Evolutionary conservation across 495 filamentous ascomycete species (phyloP).

Genomic region (Neurospora sp.): DNA sequence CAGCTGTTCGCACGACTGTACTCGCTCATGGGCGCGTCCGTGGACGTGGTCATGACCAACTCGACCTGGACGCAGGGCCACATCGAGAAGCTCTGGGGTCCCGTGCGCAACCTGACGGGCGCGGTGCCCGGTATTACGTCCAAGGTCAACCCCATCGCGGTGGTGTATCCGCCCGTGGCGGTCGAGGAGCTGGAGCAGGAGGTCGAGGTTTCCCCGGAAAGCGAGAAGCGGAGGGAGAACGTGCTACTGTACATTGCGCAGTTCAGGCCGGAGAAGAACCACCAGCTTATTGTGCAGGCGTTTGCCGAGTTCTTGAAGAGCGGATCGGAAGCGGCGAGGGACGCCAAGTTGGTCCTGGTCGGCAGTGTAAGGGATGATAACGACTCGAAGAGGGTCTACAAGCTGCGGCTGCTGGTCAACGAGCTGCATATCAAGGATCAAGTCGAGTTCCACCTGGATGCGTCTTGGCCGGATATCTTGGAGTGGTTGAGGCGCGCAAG

Average conservation of each 20-base stretch:
- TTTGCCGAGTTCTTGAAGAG: slow-evolving; percentile 59
- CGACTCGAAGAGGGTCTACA: slow-evolving; percentile 82
- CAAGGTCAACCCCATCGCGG: slow-evolving; percentile 36
- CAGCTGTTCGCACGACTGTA: slow-evolving; percentile 72
- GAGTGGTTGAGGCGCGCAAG: slow-evolving; percentile 61
- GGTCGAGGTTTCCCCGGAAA: slow-evolving; percentile 55
- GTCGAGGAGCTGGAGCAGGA: slow-evolving; percentile 68
- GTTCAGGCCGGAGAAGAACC: slow-evolving; percentile 96
- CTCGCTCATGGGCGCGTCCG: slow-evolving; percentile 62
- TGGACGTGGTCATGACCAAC: slow-evolving; percentile 95
- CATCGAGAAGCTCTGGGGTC: slow-evolving; percentile 71
- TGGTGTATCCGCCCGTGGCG: slow-evolving; percentile 87
- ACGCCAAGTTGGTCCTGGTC: slow-evolving; percentile 65
- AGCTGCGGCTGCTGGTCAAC: slow-evolving; percentile 77
- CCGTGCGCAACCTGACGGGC: slow-evolving; percentile 24
- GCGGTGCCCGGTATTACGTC: background rate
- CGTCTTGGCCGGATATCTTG: slow-evolving; percentile 75
- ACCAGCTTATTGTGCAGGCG: slow-evolving; percentile 68
- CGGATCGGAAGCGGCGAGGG: slow-evolving; percentile 31
- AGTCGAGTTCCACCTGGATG: slow-evolving; percentile 82
- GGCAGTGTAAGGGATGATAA: slow-evolving; percentile 76
- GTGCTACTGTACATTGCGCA: slow-evolving; percentile 87
- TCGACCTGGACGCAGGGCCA: slow-evolving; percentile 87
- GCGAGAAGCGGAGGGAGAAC: slow-evolving; percentile 55
- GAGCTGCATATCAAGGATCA: slow-evolving; percentile 75